These are phyloP conservation scores for Parietichytrium sp. DNA, from an alignment of 108 stramenopile species.

Conservation along the genomic window DNA sequence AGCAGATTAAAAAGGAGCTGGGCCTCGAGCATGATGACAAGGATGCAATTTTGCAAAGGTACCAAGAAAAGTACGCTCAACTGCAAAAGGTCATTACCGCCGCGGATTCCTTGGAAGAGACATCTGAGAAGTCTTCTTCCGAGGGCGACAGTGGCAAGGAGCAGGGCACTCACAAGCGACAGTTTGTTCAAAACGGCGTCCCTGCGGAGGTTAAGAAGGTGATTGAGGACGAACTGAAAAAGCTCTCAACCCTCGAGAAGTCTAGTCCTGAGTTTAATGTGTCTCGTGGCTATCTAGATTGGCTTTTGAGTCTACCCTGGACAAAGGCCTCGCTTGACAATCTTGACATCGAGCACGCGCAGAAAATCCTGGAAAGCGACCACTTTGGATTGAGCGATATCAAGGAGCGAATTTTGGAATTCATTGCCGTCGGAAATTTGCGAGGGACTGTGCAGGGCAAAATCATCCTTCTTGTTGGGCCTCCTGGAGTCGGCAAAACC, in stretches of 20 bases:
- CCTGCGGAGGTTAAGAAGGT: slow-evolving; percentile 71
- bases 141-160: no score
- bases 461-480: slow-evolving; percentile 88
- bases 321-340: slow-evolving; percentile 76
- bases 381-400: slow-evolving; percentile 96
- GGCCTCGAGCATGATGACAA: slow-evolving; percentile 98
- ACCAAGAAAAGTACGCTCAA: slow-evolving; percentile 68
- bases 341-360: slow-evolving; percentile 76
- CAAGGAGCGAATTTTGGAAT: slow-evolving; percentile 91
- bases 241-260: slow-evolving; percentile 83
- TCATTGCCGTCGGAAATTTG: slow-evolving; percentile 94
- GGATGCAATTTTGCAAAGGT: slow-evolving; percentile 83
- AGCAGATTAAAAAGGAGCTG: slow-evolving; percentile 97
- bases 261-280: slow-evolving; percentile 93
- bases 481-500: slow-evolving; percentile 87
- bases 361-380: slow-evolving; percentile 75
- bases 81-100: not conserved
- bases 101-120: not conserved
- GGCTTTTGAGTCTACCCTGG: slow-evolving; percentile 92
- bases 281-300: slow-evolving; percentile 90
- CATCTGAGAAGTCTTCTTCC: no score
- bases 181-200: slow-evolving; percentile 61
- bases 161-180: not conserved
- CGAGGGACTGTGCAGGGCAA: slow-evolving; percentile 85
- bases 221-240: slow-evolving; percentile 85